A percentile compares a stretch with the other conserved stretches of the same genome.
phyloP scores from a whole-genome alignment of 306 rosid species.

The Acacia confusa region DNA sequence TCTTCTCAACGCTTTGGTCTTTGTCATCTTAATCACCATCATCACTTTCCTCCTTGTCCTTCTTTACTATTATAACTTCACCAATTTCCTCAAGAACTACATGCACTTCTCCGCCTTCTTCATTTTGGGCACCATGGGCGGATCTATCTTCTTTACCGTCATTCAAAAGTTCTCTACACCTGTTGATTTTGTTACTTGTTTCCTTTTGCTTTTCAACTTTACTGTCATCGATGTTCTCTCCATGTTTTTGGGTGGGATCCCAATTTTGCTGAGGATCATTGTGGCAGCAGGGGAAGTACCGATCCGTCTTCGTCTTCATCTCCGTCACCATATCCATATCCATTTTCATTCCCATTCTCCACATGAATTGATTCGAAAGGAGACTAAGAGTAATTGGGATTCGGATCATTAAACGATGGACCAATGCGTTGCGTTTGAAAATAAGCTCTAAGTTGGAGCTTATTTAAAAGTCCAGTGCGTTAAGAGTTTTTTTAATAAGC shows the following conservation, averaged over 20 bases:
- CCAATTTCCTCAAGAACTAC: constrained; percentile 80
- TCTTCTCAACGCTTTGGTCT: constrained; percentile 82
- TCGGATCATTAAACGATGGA: no score
- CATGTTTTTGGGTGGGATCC: constrained; percentile 68
- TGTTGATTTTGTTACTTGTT: constrained; percentile 65
- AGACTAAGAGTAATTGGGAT: no score
- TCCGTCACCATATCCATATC: no score
- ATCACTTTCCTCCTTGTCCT: constrained; percentile 78
- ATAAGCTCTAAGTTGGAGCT: no score
- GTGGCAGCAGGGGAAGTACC: no score
- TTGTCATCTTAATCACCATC: constrained; percentile 66
- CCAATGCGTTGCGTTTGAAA: no score
- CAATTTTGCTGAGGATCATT: constrained; percentile 71
- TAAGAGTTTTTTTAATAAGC: no score
- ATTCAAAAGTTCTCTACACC: constrained; percentile 76
- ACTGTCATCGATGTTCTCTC: constrained; percentile 79
- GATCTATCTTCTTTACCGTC: constrained; percentile 72
- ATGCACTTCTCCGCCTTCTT: constrained; percentile 91
- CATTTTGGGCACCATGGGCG: constrained; percentile 81
- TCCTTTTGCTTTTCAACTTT: constrained; percentile 75
- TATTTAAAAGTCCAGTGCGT: no score
- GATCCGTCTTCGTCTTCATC: no score
- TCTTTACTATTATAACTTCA: constrained; percentile 87
- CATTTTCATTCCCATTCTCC: no score
- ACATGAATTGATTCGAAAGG: no score